Percentiles rank a stretch among this genome's conserved stretches.
Evolutionary conservation across 176 grass and related monocot species (phyloP).

Genomic region (Themeda triandra): DNA sequence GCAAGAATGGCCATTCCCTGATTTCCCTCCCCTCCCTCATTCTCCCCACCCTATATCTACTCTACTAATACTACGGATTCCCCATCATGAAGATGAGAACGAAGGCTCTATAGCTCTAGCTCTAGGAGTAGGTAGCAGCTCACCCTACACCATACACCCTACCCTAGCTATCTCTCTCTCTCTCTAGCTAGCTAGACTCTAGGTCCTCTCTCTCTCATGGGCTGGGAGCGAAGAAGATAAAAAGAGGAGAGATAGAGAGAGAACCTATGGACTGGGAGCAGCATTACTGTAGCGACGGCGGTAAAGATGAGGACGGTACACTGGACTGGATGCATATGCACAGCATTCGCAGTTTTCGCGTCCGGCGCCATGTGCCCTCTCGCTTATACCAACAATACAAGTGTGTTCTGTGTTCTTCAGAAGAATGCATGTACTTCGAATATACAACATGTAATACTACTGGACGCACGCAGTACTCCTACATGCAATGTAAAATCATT

Average conservation of each 20-base stretch:
- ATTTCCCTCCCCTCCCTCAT: background rate
- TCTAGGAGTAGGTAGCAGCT: background rate
- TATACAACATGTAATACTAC: too few relatives aligned
- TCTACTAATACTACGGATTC: slow-evolving; percentile 30
- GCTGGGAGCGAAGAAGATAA: background rate
- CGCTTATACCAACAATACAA: slow-evolving; percentile 8
- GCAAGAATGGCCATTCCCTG: background rate
- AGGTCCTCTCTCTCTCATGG: background rate
- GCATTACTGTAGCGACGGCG: slow-evolving; percentile 38
- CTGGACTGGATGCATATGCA: slow-evolving; percentile 8
- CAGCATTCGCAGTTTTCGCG: slow-evolving; percentile 23
- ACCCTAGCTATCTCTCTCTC: background rate
- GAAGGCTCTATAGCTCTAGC: background rate
- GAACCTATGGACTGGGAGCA: background rate
- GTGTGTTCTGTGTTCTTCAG: background rate
- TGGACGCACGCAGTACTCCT: too few relatives aligned
- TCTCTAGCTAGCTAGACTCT: background rate
- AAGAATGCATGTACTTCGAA: too few relatives aligned
- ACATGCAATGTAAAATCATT: background rate
- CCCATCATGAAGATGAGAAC: slow-evolving; percentile 38
- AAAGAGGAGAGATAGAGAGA: background rate
- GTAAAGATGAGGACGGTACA: slow-evolving; percentile 29
- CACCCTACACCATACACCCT: background rate
- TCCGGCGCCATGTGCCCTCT: background rate
- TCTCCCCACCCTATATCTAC: background rate